These are phyloP conservation scores for Colletotrichum truncatum DNA, from an alignment of 2,329 filamentous ascomycete species.

Conservation along the genomic window DNA sequence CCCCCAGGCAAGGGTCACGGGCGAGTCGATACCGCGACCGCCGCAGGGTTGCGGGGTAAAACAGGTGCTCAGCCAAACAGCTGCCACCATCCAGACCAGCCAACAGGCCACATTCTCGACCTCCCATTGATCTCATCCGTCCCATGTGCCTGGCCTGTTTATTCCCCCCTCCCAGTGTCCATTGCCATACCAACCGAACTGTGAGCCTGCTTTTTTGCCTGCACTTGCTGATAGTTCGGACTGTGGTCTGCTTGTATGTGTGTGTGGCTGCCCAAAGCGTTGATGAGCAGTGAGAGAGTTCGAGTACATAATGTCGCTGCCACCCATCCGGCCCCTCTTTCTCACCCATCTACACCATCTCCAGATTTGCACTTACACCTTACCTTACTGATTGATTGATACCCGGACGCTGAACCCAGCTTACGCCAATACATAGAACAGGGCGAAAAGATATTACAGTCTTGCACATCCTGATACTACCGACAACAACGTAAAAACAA, in stretches of 20 bases:
- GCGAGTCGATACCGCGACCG: neutral
- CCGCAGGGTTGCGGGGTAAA: constrained; percentile 21
- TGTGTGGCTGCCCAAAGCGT: neutral
- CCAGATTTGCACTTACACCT: neutral
- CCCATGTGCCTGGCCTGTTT: constrained; percentile 15
- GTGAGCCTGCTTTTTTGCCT: neutral
- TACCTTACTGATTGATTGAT: no score
- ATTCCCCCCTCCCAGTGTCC: neutral
- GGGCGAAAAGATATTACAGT: constrained; percentile 1
- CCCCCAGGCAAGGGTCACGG: neutral
- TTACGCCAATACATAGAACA: neutral
- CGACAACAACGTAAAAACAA: constrained; percentile 21
- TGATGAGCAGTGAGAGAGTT: neutral
- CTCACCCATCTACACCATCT: neutral
- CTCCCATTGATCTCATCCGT: neutral
- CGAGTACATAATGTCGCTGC: constrained; percentile 20
- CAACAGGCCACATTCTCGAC: neutral
- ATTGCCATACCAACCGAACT: constrained; percentile 23
- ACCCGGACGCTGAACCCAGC: neutral
- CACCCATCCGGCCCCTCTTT: constrained; percentile 2
- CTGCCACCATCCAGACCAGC: neutral
- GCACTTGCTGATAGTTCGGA: neutral
- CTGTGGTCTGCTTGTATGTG: no score
- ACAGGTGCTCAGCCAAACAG: constrained; percentile 1
- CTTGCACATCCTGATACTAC: constrained; percentile 3